Evolutionary conservation across 345 rosid genomes (phyloP).

Genomic region (Laguncularia racemosa): DNA sequence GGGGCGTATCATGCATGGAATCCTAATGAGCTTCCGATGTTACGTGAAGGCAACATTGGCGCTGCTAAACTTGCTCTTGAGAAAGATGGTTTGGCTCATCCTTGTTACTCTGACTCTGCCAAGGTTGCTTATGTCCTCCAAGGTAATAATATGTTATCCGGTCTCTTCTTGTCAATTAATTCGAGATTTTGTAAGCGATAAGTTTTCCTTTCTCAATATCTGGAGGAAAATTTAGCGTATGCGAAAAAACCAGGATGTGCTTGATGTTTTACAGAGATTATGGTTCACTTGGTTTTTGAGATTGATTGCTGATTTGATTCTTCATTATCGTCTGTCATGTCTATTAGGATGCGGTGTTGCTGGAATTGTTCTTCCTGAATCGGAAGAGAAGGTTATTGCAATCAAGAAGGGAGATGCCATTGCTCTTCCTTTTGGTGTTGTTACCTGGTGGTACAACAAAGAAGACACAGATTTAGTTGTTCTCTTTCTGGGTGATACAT

Average conservation of each 20-base stretch:
- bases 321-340: too few species aligned
- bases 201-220: too few species aligned
- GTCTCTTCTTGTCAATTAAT: background rate
- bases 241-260: too few species aligned
- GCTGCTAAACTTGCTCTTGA: constrained; percentile 83
- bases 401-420: constrained; percentile 84
- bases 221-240: too few species aligned
- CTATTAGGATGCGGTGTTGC: constrained; percentile 64
- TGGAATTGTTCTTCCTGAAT: constrained; percentile 79
- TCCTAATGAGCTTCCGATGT: constrained; percentile 75
- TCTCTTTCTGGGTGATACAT: constrained; percentile 79
- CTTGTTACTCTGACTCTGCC: constrained; percentile 77
- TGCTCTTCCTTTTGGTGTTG: constrained; percentile 86
- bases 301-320: too few species aligned
- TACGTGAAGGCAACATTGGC: constrained; percentile 65
- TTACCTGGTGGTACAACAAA: constrained; percentile 86
- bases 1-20: constrained; percentile 79
- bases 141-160: constrained; percentile 25
- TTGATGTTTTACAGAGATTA: background rate
- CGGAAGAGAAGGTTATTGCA: constrained; percentile 74
- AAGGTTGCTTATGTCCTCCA: constrained; percentile 91
- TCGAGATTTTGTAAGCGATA: background rate
- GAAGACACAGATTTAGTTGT: constrained; percentile 72
- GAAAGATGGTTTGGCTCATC: constrained; percentile 79
- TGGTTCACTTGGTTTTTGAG: background rate